Evolutionary conservation across 352 stramenopile genomes (phyloP), one percentile per base, ranked within the genome.

Genomic region (Phytophthora sansomeana): DNA sequence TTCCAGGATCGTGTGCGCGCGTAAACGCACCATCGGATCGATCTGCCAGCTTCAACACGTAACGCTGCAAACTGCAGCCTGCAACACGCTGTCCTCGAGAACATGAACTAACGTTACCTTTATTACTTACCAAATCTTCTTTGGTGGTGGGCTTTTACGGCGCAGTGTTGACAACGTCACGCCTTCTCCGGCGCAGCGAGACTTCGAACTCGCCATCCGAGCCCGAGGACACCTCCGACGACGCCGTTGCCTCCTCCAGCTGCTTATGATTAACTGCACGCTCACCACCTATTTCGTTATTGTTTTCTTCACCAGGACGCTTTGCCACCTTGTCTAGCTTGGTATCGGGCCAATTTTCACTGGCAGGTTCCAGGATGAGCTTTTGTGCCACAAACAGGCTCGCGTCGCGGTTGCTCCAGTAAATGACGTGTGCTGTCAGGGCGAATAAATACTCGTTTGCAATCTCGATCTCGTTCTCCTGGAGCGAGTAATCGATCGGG

Each of bases 401-500:
- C 52, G 94, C 83, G 66, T 98, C 93, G 46, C 92, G 92, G 56
- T 97, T 95, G 26, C 73, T 72, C 93, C 93, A 98, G 69, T 98
- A 98, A 47, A 95, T 96, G 50, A 94, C 91, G 74, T 98, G 93
- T 29, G 93, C 91, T 28, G 87, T 96, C 49, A 98, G 75, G 32
- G 93, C 93, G 30, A 97, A 96, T 39, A 98, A 76, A 68, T 98
- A 98, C 72, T 98, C 91, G 72, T 97, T 98, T 9, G 93, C 89
- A 60, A 89, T 97, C 75, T 98, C 93, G 46, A 98, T 96, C 71
- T 98, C 93, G 63, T 96, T 97, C 66, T 98, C 93, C 67, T 98
- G 93, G 1, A 97, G 82, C 70, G 92, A 96, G 66, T 95, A 97
- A 56, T 94, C 86, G 57, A 94, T 90, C 4, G 86, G 86, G 2